Conservation (phyloP, 140 eudicot species). For the Bidens hawaiensis region DNA sequence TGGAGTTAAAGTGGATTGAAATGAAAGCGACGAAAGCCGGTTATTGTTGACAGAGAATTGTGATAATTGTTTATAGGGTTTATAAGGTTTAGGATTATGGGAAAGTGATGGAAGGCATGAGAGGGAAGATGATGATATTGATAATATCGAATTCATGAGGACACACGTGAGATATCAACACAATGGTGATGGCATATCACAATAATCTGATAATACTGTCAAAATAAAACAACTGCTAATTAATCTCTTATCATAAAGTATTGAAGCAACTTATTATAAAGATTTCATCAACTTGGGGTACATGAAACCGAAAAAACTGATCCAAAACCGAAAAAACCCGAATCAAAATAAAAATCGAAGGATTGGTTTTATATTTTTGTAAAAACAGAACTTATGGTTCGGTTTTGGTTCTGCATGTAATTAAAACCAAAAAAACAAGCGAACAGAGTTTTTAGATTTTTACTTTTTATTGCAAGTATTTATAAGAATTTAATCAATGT, state of each 20-base stretch:
- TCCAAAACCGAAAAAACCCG: too few relatives aligned
- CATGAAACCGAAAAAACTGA: too few relatives aligned
- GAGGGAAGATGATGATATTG: constrained; percentile 32
- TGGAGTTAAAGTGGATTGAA: constrained; percentile 19
- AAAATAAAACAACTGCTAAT: neutral
- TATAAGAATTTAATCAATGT: too few relatives aligned
- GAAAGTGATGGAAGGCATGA: constrained; percentile 28
- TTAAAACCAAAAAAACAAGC: too few relatives aligned
- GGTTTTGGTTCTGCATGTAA: too few relatives aligned
- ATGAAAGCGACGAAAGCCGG: constrained; percentile 8
- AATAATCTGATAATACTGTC: neutral
- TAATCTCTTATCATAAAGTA: neutral
- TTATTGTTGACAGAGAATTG: constrained; percentile 1
- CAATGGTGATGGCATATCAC: constrained; percentile 12
- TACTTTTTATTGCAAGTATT: too few relatives aligned
- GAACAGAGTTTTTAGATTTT: too few relatives aligned
- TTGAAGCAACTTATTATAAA: neutral
- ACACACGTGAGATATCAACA: neutral
- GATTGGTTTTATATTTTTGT: too few relatives aligned
- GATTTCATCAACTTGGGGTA: too few relatives aligned
- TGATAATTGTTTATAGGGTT: constrained; percentile 6
- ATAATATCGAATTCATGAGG: constrained; percentile 37
- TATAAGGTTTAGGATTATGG: constrained; percentile 17
- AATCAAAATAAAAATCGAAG: too few relatives aligned
- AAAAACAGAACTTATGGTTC: too few relatives aligned